phyloP scores from a whole-genome alignment of 2,329 filamentous ascomycete species.

The Saccharata proteae region DNA sequence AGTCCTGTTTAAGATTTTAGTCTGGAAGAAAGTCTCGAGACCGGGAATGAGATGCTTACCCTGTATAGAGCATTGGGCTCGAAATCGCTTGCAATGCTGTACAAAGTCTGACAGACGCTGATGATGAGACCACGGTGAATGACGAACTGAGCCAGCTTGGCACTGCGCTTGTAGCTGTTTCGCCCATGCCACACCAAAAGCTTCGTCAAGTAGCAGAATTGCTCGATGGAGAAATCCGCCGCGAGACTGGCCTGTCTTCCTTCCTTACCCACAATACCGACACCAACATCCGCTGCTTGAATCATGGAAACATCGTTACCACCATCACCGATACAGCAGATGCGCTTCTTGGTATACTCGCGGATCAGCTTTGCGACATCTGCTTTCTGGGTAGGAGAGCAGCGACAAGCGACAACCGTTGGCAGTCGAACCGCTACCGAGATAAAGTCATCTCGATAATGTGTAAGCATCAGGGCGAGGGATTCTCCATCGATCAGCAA shows the following conservation, averaged over 20 bases:
- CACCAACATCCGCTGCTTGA: conserved; percentile 92
- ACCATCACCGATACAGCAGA: conserved; percentile 95
- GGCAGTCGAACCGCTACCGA: conserved; percentile 76
- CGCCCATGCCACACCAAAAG: conserved; percentile 97
- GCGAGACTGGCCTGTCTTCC: conserved; percentile 88
- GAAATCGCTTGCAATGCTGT: conserved; percentile 83
- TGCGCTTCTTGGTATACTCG: conserved; percentile 81
- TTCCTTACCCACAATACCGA: conserved; percentile 97
- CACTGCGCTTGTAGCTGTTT: conserved; percentile 91
- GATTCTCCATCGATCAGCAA: conserved; percentile 93
- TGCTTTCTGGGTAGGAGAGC: conserved; percentile 93
- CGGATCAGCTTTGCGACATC: conserved; percentile 87
- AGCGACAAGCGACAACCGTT: conserved; percentile 89
- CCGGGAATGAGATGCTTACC: conserved; percentile 30
- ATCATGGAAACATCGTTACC: conserved; percentile 99
- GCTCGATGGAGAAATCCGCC: conserved; percentile 91
- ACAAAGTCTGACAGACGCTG: conserved; percentile 92
- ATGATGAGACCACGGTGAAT: conserved; percentile 96
- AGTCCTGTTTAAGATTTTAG: too few relatives aligned
- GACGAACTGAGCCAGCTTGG: conserved; percentile 94
- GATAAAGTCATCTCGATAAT: conserved; percentile 79
- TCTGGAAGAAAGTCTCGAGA: conserved; percentile 20
- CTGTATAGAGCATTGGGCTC: conserved; percentile 91
- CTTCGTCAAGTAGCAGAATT: conserved; percentile 91
- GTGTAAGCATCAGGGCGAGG: conserved; percentile 66